These are phyloP conservation scores for Amphibolis antarctica DNA, from an alignment of 106 monocot genomes.

Conservation along the genomic window DNA sequence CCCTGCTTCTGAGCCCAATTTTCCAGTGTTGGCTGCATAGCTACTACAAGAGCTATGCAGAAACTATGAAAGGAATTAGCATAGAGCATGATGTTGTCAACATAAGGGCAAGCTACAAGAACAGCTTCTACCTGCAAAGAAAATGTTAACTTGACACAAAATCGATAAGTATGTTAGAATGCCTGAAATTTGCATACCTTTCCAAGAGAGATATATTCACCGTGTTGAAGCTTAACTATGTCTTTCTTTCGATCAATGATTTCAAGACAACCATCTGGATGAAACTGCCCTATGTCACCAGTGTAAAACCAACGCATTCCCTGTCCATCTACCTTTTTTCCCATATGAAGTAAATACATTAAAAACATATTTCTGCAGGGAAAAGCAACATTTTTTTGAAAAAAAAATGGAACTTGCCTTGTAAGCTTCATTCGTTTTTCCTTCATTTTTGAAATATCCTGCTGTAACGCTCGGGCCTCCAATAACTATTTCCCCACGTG, in stretches of 20 bases:
- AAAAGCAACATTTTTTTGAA: neutral
- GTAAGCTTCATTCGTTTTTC: slow-evolving; percentile 90
- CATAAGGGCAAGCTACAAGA: slow-evolving; percentile 66
- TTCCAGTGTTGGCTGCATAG: slow-evolving; percentile 39
- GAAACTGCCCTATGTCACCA: slow-evolving; percentile 74
- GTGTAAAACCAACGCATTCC: slow-evolving; percentile 95
- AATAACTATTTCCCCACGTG: slow-evolving; percentile 95
- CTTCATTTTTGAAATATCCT: slow-evolving; percentile 95
- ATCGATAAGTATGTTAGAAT: neutral
- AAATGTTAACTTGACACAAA: neutral
- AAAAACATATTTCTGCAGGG: neutral
- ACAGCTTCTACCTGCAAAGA: slow-evolving; percentile 72
- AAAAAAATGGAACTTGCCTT: slow-evolving; percentile 33
- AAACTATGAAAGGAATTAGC: slow-evolving; percentile 78
- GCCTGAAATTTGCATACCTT: slow-evolving; percentile 37
- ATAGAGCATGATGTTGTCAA: slow-evolving; percentile 94
- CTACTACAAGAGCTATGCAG: slow-evolving; percentile 79
- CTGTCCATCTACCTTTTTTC: slow-evolving; percentile 57
- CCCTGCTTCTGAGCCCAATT: slow-evolving; percentile 70
- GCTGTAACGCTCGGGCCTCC: slow-evolving; percentile 93
- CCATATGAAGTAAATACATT: neutral
- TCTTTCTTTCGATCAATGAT: slow-evolving; percentile 95
- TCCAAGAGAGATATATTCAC: slow-evolving; percentile 92
- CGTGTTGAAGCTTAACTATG: slow-evolving; percentile 96
- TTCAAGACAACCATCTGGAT: slow-evolving; percentile 76